These are phyloP conservation scores for Vachellia collinsii DNA, from an alignment of 306 rosid genomes.

Conservation along the genomic window DNA sequence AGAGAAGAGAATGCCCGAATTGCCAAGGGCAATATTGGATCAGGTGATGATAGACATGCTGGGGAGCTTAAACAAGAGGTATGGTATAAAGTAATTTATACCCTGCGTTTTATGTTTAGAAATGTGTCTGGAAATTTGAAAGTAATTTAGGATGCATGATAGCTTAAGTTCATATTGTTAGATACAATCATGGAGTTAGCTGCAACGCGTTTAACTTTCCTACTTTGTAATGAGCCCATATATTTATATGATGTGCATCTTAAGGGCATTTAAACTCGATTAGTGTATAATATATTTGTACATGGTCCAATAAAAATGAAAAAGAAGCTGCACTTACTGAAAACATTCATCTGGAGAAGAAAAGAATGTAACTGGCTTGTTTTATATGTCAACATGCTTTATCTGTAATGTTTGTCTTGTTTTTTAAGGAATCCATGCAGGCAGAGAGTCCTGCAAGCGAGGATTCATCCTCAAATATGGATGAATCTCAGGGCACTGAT, in stretches of 20 bases:
- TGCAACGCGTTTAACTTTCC: background rate
- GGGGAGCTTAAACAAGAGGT: conserved; percentile 77
- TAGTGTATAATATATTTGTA: background rate
- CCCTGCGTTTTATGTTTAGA: conserved; percentile 17
- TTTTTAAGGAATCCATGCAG: conserved; percentile 59
- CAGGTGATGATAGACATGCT: conserved; percentile 51
- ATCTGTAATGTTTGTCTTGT: conserved; percentile 11
- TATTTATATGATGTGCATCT: conserved; percentile 27
- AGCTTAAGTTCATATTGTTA: conserved; percentile 20
- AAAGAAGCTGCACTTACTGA: background rate
- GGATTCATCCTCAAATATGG: conserved; percentile 77
- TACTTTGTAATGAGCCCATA: conserved; percentile 5
- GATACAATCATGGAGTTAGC: conserved; percentile 19
- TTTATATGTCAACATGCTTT: background rate
- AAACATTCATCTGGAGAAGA: conserved; percentile 13
- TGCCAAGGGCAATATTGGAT: conserved; percentile 57
- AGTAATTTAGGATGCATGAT: conserved; percentile 19
- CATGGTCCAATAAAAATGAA: background rate
- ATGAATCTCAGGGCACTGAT: conserved; percentile 59
- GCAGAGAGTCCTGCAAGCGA: conserved; percentile 72
- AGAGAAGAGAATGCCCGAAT: conserved; percentile 82
- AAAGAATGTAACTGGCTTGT: conserved; percentile 6
- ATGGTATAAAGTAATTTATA: conserved; percentile 27
- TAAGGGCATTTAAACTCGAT: conserved; percentile 16
- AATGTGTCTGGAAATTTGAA: conserved; percentile 7